Conservation (phyloP, 208 protist genomes). For the Endotrypanum monterogeii region DNA sequence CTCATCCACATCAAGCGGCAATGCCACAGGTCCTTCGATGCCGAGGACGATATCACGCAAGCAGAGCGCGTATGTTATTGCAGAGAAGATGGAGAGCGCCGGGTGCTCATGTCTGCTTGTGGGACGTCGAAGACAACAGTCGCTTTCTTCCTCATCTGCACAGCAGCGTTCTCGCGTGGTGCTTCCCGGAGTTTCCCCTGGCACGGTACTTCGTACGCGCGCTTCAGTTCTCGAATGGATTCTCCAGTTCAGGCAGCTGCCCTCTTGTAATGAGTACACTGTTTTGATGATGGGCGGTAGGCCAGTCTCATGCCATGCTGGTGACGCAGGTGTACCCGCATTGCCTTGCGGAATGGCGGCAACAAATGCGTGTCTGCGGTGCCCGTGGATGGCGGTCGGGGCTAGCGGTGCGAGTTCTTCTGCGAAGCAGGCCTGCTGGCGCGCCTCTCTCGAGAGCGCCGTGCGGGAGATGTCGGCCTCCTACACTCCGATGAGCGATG, state of each 20-base stretch:
- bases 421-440: slow-evolving; percentile 37
- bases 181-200: slow-evolving; percentile 32
- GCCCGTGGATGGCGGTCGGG: slow-evolving; percentile 74
- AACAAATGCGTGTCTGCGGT: slow-evolving; percentile 40
- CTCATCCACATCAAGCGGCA: too few relatives aligned
- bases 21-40: neutral
- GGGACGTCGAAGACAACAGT: neutral
- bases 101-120: slow-evolving; percentile 29
- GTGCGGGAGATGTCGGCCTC: slow-evolving; percentile 7
- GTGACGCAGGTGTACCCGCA: slow-evolving; percentile 13
- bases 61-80: slow-evolving; percentile 29
- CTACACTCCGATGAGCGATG: neutral
- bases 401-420: neutral
- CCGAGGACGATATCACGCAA: neutral
- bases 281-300: slow-evolving; percentile 17
- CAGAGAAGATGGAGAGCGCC: slow-evolving; percentile 21
- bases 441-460: slow-evolving; percentile 29
- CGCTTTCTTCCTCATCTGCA: neutral
- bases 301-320: neutral
- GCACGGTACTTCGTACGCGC: slow-evolving; percentile 32
- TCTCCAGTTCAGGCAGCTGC: slow-evolving; percentile 11
- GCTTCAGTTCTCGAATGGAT: slow-evolving; percentile 33
- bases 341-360: slow-evolving; percentile 42
- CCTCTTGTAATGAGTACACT: slow-evolving; percentile 22
- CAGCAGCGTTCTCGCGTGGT: slow-evolving; percentile 14